These are phyloP conservation scores for Saccharum officinarum DNA, from an alignment of 176 grass and related monocot genomes.

Conservation along the genomic window DNA sequence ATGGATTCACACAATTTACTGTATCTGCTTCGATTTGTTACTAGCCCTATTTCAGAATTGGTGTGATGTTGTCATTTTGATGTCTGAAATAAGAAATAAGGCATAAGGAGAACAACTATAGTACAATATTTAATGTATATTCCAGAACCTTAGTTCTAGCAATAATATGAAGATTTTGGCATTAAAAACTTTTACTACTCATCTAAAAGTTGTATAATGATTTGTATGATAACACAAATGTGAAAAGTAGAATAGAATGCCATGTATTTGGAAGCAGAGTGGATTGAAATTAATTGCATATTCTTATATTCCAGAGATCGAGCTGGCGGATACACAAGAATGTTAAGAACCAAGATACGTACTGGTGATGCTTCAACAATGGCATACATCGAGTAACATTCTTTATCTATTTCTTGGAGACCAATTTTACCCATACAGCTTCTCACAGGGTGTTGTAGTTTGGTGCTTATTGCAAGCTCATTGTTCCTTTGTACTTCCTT, in stretches of 20 bases:
- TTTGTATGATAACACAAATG: neutral
- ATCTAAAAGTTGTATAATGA: too few relatives aligned
- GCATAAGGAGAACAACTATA: neutral
- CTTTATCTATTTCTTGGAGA: conserved; percentile 12
- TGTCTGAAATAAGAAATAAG: neutral
- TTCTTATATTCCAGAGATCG: conserved; percentile 49
- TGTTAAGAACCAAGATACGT: conserved; percentile 77
- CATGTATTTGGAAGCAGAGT: neutral
- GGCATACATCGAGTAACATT: conserved; percentile 92
- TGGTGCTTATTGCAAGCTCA: neutral
- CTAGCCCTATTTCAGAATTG: neutral
- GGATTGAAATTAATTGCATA: neutral
- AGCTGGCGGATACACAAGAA: conserved; percentile 85
- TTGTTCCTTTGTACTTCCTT: neutral
- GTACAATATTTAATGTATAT: neutral
- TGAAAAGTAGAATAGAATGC: neutral
- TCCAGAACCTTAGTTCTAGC: too few relatives aligned
- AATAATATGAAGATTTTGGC: too few relatives aligned
- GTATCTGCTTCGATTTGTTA: neutral
- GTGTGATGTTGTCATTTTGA: neutral
- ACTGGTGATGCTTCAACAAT: conserved; percentile 88
- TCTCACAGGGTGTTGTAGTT: neutral
- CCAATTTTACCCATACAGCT: neutral
- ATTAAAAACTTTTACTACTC: too few relatives aligned
- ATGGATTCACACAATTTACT: neutral